phyloP scores from a whole-genome alignment of 768 basidiomycete species.

The Kwoniella sp. region DNA sequence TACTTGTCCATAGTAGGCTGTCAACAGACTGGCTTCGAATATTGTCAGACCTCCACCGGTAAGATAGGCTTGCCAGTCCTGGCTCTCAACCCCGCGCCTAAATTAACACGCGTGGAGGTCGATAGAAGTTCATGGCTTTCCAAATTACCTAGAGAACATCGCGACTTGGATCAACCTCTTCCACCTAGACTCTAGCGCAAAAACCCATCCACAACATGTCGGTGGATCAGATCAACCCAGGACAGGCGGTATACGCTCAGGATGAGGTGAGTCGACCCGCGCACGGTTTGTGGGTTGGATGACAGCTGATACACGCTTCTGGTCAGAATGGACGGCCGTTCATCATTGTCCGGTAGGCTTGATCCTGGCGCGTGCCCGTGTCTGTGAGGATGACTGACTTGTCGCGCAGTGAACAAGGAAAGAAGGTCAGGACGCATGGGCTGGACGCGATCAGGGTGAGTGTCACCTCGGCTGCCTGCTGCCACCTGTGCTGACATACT shows the following conservation, averaged over 20 bases:
- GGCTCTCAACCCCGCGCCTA: no score
- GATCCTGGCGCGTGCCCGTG: neutral
- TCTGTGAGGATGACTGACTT: constrained; percentile 1
- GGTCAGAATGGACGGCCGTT: constrained; percentile 88
- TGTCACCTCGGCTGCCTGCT: neutral
- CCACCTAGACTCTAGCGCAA: no score
- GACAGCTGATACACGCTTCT: neutral
- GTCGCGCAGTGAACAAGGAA: constrained; percentile 69
- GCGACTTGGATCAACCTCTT: no score
- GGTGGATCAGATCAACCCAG: constrained; percentile 47
- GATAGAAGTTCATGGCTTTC: no score
- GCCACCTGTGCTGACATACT: constrained; percentile 12
- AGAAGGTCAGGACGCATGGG: constrained; percentile 86
- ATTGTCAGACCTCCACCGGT: no score
- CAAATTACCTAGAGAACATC: no score
- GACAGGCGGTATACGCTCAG: constrained; percentile 51
- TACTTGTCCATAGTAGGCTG: no score
- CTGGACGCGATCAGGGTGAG: constrained; percentile 88
- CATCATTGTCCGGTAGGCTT: constrained; percentile 67
- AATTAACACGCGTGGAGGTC: no score
- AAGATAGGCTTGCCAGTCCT: no score
- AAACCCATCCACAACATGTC: constrained; percentile 24
- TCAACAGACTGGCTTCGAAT: no score
- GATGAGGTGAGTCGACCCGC: constrained; percentile 45
- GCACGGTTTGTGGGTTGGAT: neutral